These are phyloP conservation scores for Mycena galopus DNA, from an alignment of 768 basidiomycete species.

Conservation along the genomic window DNA sequence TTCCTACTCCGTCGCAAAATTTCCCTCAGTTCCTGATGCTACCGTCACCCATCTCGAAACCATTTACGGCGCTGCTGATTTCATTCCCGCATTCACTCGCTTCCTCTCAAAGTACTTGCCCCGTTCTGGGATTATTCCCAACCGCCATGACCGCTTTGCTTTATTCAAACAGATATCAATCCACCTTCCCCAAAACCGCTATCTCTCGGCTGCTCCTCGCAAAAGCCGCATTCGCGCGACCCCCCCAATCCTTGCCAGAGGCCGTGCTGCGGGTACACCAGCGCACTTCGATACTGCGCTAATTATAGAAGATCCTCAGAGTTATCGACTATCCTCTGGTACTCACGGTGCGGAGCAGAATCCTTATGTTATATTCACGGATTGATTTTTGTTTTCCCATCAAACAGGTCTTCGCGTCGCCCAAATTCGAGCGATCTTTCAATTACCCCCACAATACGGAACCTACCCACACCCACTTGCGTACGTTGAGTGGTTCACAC, in stretches of 20 bases:
- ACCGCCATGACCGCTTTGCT: conserved; percentile 26
- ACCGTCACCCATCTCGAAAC: conserved; percentile 21
- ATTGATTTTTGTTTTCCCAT: too few relatives aligned
- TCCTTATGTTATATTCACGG: too few relatives aligned
- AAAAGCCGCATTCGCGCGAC: conserved; percentile 4
- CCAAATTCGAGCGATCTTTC: conserved; percentile 39
- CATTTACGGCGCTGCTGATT: conserved; percentile 16
- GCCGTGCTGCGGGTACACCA: not conserved
- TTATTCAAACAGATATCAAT: conserved; percentile 26
- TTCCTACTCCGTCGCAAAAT: conserved; percentile 24
- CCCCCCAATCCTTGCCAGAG: not conserved
- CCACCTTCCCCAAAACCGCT: conserved; percentile 13
- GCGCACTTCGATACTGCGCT: conserved; percentile 32
- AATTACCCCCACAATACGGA: conserved; percentile 32
- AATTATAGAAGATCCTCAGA: conserved; percentile 16
- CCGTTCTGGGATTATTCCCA: not conserved
- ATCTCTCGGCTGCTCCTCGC: not conserved
- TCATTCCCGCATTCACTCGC: conserved; percentile 22
- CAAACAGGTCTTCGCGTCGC: conserved; percentile 35
- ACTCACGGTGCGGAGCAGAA: not conserved
- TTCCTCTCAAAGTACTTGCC: conserved; percentile 25
- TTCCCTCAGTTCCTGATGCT: conserved; percentile 21
- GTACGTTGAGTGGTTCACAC: conserved; percentile 45
- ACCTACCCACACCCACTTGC: conserved; percentile 31
- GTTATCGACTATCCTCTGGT: conserved; percentile 11